Base-by-base conservation (phyloP, 192 early-diverging fungal species). In the Dimargaris verticillata region DNA sequence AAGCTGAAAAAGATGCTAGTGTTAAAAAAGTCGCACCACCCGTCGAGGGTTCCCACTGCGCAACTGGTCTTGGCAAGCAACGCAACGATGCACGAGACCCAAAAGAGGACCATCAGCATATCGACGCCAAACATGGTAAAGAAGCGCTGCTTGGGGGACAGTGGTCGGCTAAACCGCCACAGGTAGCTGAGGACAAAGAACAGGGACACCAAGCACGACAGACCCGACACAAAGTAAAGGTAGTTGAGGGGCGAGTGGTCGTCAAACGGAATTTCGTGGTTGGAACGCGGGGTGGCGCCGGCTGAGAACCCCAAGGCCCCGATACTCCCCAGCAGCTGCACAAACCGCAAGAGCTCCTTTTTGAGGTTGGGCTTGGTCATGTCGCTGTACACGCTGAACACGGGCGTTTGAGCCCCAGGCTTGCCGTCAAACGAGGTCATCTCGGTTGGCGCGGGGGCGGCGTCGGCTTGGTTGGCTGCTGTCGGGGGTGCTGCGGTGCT, bases 101-200 rank as follows among this genome's bases (percentile, higher is more conserved):
- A 59, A 44, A 59, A 59, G n/a, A 43, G 15, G 18, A 44, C 5
- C 57, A 59, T 41, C 17, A 59, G 14, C 7, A 59, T 42, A n/a
- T 59, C 57, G 38, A 38, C 18, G 41, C 29, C 22, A n/a, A 59
- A 41, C 43, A 59, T 11, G 9, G 33, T 38, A 28, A 28, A 59
- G 17, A 15, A 43, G 38, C 57, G 57, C 22, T 41, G 38, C 42
- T 59, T 59, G 15, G 33, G 57, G 10, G 57, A 44, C 41, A 28
- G 15, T 20, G 11, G 17, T 20, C 57, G 57, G 15, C 42, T 59
- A n/a, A 59, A 59, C 57, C 57, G 57, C 57, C 57, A 59, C 15
- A 59, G 42, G 57, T 42, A 59, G 42, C 57, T 59, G 41, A 59
- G 43, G 20, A 59, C 29, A 38, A 59, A 59, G 25, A 59, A 59